Evolutionary conservation across 257 asterid genomes (phyloP).

Genomic region (Solanum ossicruentum): DNA sequence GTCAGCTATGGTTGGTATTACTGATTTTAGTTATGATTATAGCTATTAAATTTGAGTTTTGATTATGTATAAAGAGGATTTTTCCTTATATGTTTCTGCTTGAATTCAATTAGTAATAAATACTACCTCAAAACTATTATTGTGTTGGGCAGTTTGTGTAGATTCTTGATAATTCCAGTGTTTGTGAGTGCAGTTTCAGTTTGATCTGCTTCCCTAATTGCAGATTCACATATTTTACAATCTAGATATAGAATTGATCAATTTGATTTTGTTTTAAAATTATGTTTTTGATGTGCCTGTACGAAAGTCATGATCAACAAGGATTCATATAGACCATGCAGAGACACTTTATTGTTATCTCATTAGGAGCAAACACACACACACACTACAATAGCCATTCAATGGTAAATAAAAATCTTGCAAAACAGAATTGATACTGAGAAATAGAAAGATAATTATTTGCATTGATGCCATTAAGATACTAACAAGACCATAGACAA

Average conservation of each 20-base stretch:
- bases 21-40: conserved; percentile 71
- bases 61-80: not conserved
- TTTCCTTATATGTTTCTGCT: not conserved
- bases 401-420: not conserved
- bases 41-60: conserved; percentile 16
- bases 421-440: not conserved
- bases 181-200: not conserved
- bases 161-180: not conserved
- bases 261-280: not conserved
- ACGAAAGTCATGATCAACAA: accelerated
- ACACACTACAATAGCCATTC: not conserved
- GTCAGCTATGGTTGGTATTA: conserved; percentile 87
- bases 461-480: not conserved
- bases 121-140: not conserved
- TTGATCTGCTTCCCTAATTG: not conserved
- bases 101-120: not conserved
- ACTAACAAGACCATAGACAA: not conserved
- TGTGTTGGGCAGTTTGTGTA: not conserved
- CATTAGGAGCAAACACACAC: too few species aligned
- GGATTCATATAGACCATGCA: not conserved
- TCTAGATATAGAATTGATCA: too few species aligned
- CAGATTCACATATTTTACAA: not conserved
- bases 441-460: not conserved
- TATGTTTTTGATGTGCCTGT: not conserved
- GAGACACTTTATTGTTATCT: too few species aligned